These are phyloP conservation scores for Microcyclospora pomicola DNA, from an alignment of 2,329 filamentous ascomycete species.

Conservation along the genomic window DNA sequence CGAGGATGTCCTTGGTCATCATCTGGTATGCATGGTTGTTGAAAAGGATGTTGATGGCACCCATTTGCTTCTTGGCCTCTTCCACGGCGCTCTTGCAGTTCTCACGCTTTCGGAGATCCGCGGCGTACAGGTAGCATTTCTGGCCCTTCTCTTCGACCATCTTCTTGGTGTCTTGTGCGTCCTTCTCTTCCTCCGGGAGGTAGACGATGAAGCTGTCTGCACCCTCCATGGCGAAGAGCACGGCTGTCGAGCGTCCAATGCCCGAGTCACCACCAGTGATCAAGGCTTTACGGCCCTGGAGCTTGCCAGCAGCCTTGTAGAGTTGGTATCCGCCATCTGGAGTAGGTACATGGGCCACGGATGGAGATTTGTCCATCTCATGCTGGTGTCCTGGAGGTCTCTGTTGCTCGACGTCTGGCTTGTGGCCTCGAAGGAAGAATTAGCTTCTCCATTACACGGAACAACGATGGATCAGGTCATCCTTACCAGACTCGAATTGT, in stretches of 20 bases:
- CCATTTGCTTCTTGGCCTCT: conserved; percentile 50
- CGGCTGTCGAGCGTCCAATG: conserved; percentile 61
- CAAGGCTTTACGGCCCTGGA: conserved; percentile 59
- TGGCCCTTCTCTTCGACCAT: conserved; percentile 52
- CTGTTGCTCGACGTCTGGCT: conserved; percentile 30
- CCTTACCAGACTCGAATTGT: conserved; percentile 12
- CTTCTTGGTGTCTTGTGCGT: conserved; percentile 61
- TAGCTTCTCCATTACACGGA: not conserved
- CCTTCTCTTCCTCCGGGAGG: conserved; percentile 59
- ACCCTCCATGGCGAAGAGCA: conserved; percentile 71
- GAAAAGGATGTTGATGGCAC: conserved; percentile 58
- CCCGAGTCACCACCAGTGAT: conserved; percentile 74
- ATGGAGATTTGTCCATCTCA: conserved; percentile 45
- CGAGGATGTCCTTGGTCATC: conserved; percentile 56
- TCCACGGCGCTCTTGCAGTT: conserved; percentile 60
- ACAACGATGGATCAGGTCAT: not conserved
- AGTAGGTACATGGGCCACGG: conserved; percentile 52
- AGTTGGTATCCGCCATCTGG: conserved; percentile 52
- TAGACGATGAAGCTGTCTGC: conserved; percentile 62
- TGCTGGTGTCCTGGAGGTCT: conserved; percentile 39
- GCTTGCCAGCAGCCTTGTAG: conserved; percentile 64
- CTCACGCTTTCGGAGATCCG: conserved; percentile 50
- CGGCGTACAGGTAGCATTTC: conserved; percentile 49
- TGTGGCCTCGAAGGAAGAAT: conserved; percentile 2
- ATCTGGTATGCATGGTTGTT: conserved; percentile 63